Evolutionary conservation across 495 filamentous ascomycete genomes (phyloP), one percentile per base, ranked within the genome.

Genomic region (Aspergillus asperescens): DNA sequence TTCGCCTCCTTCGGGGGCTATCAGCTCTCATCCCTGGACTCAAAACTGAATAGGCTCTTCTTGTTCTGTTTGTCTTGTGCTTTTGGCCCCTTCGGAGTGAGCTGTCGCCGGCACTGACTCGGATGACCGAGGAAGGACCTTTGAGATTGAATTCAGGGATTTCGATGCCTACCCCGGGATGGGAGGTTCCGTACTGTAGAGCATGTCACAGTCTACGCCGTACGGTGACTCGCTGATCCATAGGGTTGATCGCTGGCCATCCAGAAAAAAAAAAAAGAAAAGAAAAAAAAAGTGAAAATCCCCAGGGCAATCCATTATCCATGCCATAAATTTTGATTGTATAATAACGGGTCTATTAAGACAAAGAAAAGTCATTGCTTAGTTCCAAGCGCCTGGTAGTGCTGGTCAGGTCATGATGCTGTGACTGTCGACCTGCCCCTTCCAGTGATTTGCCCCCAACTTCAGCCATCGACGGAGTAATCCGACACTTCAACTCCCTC

Each of bases 381-480:
- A 19, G 37, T 5, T 3, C 16, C 37, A 40, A 40, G 37, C 37
- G 16, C 19, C n/a, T n/a, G n/a, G n/a, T n/a, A n/a, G n/a, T n/a
- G n/a, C n/a, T n/a, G n/a, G n/a, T n/a, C n/a, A n/a, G n/a, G n/a
- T 12, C 32, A 35, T 12, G 20, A 43, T 43, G 40, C 34, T 16
- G 40, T 15, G 40, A 43, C 20, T 28, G 13, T 28, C 9, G 35
- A 50, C 48, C 42, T 50, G 37, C 48, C 49, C 49, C 49, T 52
- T 52, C 39, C 49, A 39, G 42, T 18, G 49, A 52, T 52, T 35
- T 39, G 25, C 35, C 48, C 48, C 35, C 48, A 50, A 41, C 34
- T 44, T 19, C 41, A 44, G 16, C 7, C 22, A 40, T 44, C 35
- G n/a, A n/a, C n/a, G n/a, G n/a, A n/a, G n/a, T 44, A 39, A 44